Evolutionary conservation across 1,284 basidiomycete species (phyloP), one percentile per base, ranked within the genome.

Genomic region (Ceratobasidium sp.): DNA sequence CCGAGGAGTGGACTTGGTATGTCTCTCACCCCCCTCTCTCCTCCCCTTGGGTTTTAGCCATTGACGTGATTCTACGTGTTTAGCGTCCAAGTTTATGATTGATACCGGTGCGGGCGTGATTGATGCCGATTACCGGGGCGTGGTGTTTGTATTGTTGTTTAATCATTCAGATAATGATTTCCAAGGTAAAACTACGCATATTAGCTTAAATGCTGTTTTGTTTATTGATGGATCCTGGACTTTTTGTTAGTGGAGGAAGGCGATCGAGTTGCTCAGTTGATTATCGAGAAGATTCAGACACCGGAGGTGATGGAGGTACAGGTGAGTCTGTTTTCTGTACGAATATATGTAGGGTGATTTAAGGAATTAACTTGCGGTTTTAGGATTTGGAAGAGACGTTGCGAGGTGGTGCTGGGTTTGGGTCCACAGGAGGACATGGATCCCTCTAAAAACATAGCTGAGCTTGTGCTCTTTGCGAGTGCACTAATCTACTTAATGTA

Each of bases 31-130:
- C n/a, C n/a, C n/a, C n/a, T n/a, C n/a, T n/a, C n/a, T n/a, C n/a
- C n/a, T n/a, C n/a, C n/a, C n/a, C n/a, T n/a, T n/a, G n/a, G n/a
- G n/a, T n/a, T n/a, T n/a, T n/a, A n/a, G n/a, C n/a, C n/a, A n/a
- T n/a, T n/a, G 56, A 33, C 56, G 26, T 5, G 48, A 48, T 48
- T 52, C 13, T 1, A 38, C 77, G n/a, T 48, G 20, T 9, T n/a
- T n/a, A 97, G 97, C 97, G 3, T 93, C 93, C 38, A 99, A 99
- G 84, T 96, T 96, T 85, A 96, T 96, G 89, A 98, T 99, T 79
- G 94, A 98, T 84, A 97, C 95, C 0, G 97, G 97, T 0, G 98
- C 97, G 5, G 97, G 97, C 48, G 97, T 99, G 23, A 91, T 99
- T 78, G 98, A 99, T 81, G 93, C 95, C 13, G 97, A 99, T 84